A percentile compares a stretch with the other conserved stretches of the same genome.
Evolutionary conservation across 2,329 filamentous ascomycete genomes (phyloP).

Genomic region (Byssothecium circinans): DNA sequence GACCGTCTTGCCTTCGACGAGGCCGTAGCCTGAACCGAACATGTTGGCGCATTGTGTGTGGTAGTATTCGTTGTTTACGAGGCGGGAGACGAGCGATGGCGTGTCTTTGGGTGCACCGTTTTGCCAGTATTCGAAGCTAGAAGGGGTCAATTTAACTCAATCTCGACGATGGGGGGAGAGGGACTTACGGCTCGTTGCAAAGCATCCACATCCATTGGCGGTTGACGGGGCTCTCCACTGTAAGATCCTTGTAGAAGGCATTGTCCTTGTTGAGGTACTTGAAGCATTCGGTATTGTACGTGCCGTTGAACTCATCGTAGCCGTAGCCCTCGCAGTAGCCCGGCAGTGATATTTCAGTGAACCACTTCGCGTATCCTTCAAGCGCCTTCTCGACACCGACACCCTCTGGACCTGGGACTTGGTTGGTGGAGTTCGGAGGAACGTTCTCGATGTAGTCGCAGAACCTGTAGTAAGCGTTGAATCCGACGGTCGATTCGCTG

Average conservation of each 20-base stretch:
- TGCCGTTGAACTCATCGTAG: constrained; percentile 1
- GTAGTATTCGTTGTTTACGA: neutral
- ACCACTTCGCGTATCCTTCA: constrained; percentile 1
- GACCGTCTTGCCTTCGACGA: neutral
- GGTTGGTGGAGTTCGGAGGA: neutral
- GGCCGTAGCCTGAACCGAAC: constrained; percentile 1
- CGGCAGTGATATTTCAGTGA: neutral
- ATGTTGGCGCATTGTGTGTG: neutral
- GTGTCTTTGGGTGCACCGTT: constrained; percentile 1
- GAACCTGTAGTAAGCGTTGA: constrained; percentile 1
- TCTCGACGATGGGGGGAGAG: neutral
- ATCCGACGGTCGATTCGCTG: neutral
- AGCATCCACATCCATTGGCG: constrained; percentile 2
- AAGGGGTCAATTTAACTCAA: neutral
- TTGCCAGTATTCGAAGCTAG: constrained; percentile 2
- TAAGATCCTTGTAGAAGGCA: neutral
- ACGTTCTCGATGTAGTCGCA: constrained; percentile 1
- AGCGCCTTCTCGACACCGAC: constrained; percentile 1
- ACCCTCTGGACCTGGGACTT: neutral
- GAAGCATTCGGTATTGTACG: constrained; percentile 1
- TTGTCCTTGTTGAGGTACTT: neutral
- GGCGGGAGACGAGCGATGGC: neutral
- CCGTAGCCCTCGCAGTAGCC: neutral
- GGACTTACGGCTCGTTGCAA: neutral
- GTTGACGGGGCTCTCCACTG: neutral